phyloP scores from a whole-genome alignment of 2,329 filamentous ascomycete species.

The Beauveria brongniartii region DNA sequence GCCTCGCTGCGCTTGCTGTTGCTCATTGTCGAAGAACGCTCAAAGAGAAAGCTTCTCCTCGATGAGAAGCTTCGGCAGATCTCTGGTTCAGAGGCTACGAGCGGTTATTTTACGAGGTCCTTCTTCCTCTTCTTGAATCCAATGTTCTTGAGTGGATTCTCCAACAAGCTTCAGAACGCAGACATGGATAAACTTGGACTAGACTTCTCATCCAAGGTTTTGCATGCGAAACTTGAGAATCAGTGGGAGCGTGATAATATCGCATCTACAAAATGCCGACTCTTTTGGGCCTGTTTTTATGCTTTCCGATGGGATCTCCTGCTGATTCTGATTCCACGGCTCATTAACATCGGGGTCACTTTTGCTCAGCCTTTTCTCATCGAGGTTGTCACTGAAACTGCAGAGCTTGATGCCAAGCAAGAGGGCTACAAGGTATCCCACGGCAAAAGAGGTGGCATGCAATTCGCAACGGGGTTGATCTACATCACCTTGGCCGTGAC shows the following conservation, averaged over 20 bases:
- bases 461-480: neutral
- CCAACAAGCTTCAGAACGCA: neutral
- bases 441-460: neutral
- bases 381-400: neutral
- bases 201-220: neutral
- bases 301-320: neutral
- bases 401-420: neutral
- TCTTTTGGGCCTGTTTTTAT: neutral
- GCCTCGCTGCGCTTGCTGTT: constrained; percentile 21
- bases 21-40: constrained; percentile 23
- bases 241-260: neutral
- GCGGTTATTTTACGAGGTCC: neutral
- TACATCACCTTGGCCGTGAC: neutral
- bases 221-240: neutral
- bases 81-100: neutral
- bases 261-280: neutral
- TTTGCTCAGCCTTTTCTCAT: neutral
- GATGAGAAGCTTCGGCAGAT: neutral
- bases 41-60: constrained; percentile 16
- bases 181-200: neutral
- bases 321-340: neutral
- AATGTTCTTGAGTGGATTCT: neutral
- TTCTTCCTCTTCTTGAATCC: neutral
- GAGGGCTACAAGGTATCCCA: neutral
- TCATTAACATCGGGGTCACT: neutral